Base-by-base conservation (phyloP, 495 filamentous ascomycete species). In the Trichocladium uniseriatum region DNA sequence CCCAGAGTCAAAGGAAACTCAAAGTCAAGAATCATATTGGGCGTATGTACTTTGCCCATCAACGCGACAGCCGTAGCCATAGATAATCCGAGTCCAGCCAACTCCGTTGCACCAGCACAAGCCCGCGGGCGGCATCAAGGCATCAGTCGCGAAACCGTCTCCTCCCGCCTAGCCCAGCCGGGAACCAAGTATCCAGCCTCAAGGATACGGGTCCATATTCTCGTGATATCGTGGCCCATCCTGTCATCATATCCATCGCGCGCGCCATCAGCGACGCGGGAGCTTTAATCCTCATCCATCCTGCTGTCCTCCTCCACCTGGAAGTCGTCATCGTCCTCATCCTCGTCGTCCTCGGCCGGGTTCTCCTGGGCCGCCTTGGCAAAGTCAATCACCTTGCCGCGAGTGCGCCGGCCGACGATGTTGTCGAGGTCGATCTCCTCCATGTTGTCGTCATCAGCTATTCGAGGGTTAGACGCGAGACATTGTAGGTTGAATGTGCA, bases 341-440 rank as follows among this genome's bases (percentile, higher is more conserved):
- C 84, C 3, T 87, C 84, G 22, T 89, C 85, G 2, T 84, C 85
- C 36, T 81, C 78, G 32, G 74, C 73, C 11, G 81, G 83, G 43
- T 76, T 74, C 62, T 80, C 76, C 57, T 79, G 67, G n/a, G 83
- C 84, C 9, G 86, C 86, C 65, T 89, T 84, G 55, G 81, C 83
- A 63, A 83, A 94, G 72, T 94, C 83, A 54, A 94, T 88, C 62
- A 84, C 84, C 37, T 69, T 69, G 55, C 86, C 84, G 56, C 92
- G 90, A 34, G 92, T 98, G 65, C 92, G 90, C 36, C 83, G 78
- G 61, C 85, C 85, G 61, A 97, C 80, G 69, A 97, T 95, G 75
- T 96, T 96, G 55, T 78, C 76, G 32, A 77, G 68, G 63, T 94
- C 87, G 65, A 97, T 94, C 65, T 89, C 89, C 64, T 89, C 86